Percentiles rank a stretch among this genome's conserved stretches.
Conservation (phyloP, 140 eudicot genomes). For the Erigeron philadelphicus region DNA sequence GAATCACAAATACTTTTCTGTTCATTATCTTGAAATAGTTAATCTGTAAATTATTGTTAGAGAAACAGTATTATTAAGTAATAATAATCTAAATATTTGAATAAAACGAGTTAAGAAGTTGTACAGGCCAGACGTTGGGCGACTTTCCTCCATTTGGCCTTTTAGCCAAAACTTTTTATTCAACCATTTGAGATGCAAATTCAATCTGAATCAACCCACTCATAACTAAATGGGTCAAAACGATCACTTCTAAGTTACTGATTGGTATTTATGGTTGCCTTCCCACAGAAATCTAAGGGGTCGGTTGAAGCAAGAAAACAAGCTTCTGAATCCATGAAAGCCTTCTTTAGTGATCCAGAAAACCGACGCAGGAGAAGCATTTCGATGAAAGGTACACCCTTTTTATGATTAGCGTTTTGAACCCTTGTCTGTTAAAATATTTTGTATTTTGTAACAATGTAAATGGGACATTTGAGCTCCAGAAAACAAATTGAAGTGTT, state of each 20-base stretch:
- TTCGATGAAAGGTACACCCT: slow-evolving; percentile 61
- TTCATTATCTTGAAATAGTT: too few species aligned
- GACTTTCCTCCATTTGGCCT: not conserved
- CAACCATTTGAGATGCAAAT: not conserved
- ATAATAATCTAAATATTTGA: not conserved
- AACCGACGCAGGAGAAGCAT: slow-evolving; percentile 78
- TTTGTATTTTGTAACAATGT: not conserved
- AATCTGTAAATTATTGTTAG: not conserved
- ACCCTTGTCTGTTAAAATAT: not conserved
- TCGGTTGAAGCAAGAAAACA: slow-evolving; percentile 75
- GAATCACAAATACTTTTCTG: too few species aligned
- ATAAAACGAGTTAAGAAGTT: not conserved
- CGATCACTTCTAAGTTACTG: not conserved
- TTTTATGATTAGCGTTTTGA: not conserved
- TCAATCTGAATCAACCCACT: not conserved
- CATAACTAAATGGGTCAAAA: not conserved
- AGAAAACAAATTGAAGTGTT: not conserved
- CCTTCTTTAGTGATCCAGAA: slow-evolving; percentile 77
- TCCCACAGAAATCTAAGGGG: slow-evolving; percentile 68
- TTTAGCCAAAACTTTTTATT: not conserved
- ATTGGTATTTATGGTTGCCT: not conserved
- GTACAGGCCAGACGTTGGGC: not conserved
- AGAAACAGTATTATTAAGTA: not conserved
- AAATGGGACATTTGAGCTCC: not conserved
- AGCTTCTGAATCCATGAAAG: slow-evolving; percentile 82